Evolutionary conservation across 2,329 filamentous ascomycete genomes (phyloP).

Genomic region (Cercospora nicotianae): DNA sequence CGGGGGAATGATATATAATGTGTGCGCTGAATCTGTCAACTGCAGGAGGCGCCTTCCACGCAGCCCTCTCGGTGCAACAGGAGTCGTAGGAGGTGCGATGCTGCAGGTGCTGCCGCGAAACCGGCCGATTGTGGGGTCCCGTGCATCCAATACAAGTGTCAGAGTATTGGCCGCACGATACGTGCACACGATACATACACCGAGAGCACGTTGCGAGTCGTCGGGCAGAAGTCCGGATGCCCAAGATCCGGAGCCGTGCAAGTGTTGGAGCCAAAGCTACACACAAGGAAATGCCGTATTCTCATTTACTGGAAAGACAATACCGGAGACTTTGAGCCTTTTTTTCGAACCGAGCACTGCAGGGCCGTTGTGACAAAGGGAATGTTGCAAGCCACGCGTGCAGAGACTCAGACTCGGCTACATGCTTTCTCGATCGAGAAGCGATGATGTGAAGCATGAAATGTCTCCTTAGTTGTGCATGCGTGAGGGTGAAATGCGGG

Average conservation of each 20-base stretch:
- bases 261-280: not conserved
- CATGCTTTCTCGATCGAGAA: not conserved
- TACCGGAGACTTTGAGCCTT: not conserved
- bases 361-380: not conserved
- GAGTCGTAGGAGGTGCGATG: not conserved
- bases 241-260: not conserved
- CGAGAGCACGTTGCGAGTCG: not conserved
- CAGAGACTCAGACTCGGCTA: not conserved
- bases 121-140: slow-evolving; percentile 1
- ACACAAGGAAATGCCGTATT: not conserved
- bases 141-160: slow-evolving; percentile 1
- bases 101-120: not conserved
- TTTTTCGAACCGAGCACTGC: not conserved
- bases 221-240: not conserved
- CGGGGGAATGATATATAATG: not conserved
- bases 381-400: not conserved
- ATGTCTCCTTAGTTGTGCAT: not conserved
- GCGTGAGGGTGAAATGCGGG: not conserved
- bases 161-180: not conserved
- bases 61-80: not conserved
- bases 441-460: not conserved
- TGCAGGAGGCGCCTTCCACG: slow-evolving; percentile 1
- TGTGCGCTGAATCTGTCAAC: not conserved
- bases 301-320: not conserved
- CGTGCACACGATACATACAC: not conserved